Base-by-base conservation (phyloP, 2,329 filamentous ascomycete genomes). In the Pseudocercospora fijiensis region DNA sequence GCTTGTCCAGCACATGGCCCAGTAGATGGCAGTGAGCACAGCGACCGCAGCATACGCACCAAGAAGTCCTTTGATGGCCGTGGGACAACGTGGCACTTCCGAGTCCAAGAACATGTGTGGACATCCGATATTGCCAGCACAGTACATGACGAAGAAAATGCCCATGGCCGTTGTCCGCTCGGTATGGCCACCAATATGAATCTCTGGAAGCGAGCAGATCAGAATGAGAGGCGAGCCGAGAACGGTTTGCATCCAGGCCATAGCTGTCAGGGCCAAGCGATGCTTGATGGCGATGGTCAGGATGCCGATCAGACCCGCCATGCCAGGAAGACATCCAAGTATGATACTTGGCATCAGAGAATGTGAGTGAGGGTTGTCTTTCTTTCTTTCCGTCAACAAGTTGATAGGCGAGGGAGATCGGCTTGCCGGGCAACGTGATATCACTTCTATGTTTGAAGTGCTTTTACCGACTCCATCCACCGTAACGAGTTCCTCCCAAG, bases 101-200 rank as follows among this genome's bases (percentile, higher is more conserved):
- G 78, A 77, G 16, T 80, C 75, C 65, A 78, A 80, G 76, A 89
- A 89, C 0, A 90, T 78, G 1, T 89, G 75, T 0, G 87, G 87
- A 0, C 87, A 88, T 69, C 89, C 80, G 61, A 90, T 88, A 72
- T 89, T 89, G 3, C 88, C 88, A 0, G 83, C 81, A 0, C 86
- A 83, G 7, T 82, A 81, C 0, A 84, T 86, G 0, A 84, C 85
- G 67, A 88, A 87, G 78, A 84, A 89, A 0, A 89, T 76, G 0
- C 84, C 85, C 80, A 88, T 86, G 41, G 85, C 81, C 57, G 85
- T 79, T 0, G 86, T 85, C 71, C 87, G 88, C 75, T 90, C 89
- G 2, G 87, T 89, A 16, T 83, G 84, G 2, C 88, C 88, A 0
- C 64, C 67, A 8, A 62, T 65, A 37, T 68, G 65, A 2, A 65